Evolutionary conservation across 2,329 filamentous ascomycete genomes (phyloP), one percentile per base, ranked within the genome.

Genomic region (Fusarium haematococcum): DNA sequence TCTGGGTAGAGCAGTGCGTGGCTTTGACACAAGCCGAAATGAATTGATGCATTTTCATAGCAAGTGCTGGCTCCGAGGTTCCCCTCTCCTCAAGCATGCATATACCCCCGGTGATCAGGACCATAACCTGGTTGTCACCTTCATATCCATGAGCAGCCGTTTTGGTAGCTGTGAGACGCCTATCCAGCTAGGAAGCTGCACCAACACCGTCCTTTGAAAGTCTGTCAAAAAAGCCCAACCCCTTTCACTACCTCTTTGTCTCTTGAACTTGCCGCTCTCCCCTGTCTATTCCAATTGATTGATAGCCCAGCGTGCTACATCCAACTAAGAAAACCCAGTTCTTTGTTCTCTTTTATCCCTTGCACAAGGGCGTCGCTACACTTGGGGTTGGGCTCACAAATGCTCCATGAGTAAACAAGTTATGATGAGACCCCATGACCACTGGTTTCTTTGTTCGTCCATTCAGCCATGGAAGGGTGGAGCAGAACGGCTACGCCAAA

Each of bases 281-380:
- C 18, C 41, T 50, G 30, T 41, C 25, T 30, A 27, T 37, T 37
- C 16, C 33, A 62, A 20, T 62, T 35, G 41, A 35, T 48, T 50
- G 20, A 50, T 20, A n/a, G 9, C 43, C 20, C 59, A n/a, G 27
- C 5, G 10, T 25, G 25, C 3, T 27, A 37, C 58, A 25, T 25
- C 58, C 39, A 48, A 16, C 27, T 13, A 32, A 20, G 5, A n/a
- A 25, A 18, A 25, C n/a, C 6, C n/a, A 6, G 13, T 35, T 32
- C 70, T 74, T 74, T 71, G 61, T 73, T 63, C n/a, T 33, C 30
- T 18, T 7, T 2, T 27, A 32, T 43, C 25, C 41, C 30, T 48
- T 35, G 13, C 41, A 18, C 39, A 27, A 27, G 8, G 30, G 20
- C n/a, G 57, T 32, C 37, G 32, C 23, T 30, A 5, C 23, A 32